Percentiles rank a stretch among this genome's conserved stretches.
phyloP scores from a whole-genome alignment of 805 yeast genomes.

The Candida cerambycidarum region DNA sequence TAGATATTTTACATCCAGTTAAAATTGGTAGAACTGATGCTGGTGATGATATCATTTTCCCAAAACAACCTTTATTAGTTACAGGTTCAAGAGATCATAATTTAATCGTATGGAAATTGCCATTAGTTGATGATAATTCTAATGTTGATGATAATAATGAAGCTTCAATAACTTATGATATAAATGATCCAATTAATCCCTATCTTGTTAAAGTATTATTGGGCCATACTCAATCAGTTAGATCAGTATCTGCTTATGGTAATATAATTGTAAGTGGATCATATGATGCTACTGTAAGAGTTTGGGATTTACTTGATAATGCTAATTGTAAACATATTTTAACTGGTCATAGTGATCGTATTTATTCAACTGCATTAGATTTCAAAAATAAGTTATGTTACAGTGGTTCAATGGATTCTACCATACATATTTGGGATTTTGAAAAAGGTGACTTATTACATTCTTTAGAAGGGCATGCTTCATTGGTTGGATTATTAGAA shows the following conservation, averaged over 20 bases:
- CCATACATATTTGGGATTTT: slow-evolving; percentile 88
- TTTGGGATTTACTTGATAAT: slow-evolving; percentile 78
- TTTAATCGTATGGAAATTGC: slow-evolving; percentile 53
- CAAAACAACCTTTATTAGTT: slow-evolving; percentile 63
- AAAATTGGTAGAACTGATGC: slow-evolving; percentile 60
- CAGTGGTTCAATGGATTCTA: slow-evolving; percentile 88
- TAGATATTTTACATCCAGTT: slow-evolving; percentile 75
- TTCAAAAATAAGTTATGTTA: slow-evolving; percentile 74
- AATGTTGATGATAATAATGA: slow-evolving; percentile 30
- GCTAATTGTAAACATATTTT: slow-evolving; percentile 72
- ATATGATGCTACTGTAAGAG: slow-evolving; percentile 85
- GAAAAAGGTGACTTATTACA: slow-evolving; percentile 68
- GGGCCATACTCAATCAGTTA: slow-evolving; percentile 54
- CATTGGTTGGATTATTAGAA: slow-evolving; percentile 84
- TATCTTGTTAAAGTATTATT: slow-evolving; percentile 65
- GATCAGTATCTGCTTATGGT: slow-evolving; percentile 86
- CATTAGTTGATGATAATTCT: slow-evolving; percentile 38
- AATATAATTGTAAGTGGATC: slow-evolving; percentile 85
- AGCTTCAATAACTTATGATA: slow-evolving; percentile 28
- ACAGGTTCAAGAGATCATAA: slow-evolving; percentile 48
- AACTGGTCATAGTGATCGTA: slow-evolving; percentile 82
- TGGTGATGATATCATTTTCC: slow-evolving; percentile 57
- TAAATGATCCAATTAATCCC: slow-evolving; percentile 50
- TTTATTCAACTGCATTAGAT: slow-evolving; percentile 86
- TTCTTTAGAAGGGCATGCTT: slow-evolving; percentile 82